phyloP scores from a whole-genome alignment of 768 basidiomycete genomes.

The Inosperma sp. region DNA sequence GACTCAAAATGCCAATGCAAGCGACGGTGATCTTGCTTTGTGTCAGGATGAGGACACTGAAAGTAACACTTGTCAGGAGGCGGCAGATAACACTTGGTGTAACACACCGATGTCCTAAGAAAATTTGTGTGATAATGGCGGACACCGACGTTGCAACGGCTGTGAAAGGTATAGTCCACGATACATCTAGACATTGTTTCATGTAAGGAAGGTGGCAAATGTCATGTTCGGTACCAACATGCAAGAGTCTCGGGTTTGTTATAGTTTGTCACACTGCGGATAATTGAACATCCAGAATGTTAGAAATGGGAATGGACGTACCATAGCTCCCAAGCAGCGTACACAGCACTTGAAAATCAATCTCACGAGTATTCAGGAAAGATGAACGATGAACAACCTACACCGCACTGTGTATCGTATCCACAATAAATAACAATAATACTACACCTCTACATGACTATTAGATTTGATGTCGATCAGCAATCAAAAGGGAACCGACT shows the following conservation, averaged over 20 bases:
- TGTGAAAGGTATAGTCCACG: conserved; percentile 51
- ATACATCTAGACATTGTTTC: conserved; percentile 26
- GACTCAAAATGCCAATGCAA: conserved; percentile 34
- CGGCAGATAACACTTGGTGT: not conserved
- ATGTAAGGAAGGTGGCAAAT: not conserved
- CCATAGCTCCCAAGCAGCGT: conserved; percentile 33
- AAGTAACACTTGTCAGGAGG: not conserved
- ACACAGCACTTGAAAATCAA: conserved; percentile 25
- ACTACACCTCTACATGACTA: conserved; percentile 27
- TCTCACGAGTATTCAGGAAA: not conserved
- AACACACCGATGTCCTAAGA: conserved; percentile 43
- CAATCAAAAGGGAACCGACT: conserved; percentile 16
- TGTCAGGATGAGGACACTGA: conserved; percentile 35
- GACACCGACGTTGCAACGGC: conserved; percentile 43
- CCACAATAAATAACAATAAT: conserved; percentile 29
- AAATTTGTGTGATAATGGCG: conserved; percentile 47
- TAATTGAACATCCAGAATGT: not conserved
- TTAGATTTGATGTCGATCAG: not conserved
- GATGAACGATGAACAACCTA: conserved; percentile 18
- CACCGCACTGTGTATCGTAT: conserved; percentile 36
- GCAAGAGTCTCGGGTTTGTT: conserved; percentile 34
- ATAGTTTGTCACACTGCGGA: conserved; percentile 37
- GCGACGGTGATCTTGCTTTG: conserved; percentile 32
- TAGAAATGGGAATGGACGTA: conserved; percentile 11
- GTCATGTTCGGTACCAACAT: conserved; percentile 17